These are phyloP conservation scores for Bruguiera parviflora DNA, from an alignment of 345 rosid genomes.

Conservation along the genomic window DNA sequence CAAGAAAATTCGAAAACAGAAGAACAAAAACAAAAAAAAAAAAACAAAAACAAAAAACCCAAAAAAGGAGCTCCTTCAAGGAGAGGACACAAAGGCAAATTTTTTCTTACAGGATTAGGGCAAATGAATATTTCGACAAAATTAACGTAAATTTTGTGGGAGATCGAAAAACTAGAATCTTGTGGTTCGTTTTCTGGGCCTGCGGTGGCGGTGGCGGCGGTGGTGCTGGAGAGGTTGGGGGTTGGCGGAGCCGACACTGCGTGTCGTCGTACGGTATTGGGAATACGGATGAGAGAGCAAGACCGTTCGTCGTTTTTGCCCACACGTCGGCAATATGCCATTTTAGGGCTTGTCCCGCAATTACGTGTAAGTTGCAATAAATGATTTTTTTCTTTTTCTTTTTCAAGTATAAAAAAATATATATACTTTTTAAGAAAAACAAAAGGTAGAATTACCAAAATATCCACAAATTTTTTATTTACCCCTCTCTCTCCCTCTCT, in stretches of 20 bases:
- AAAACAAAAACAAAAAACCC: no score
- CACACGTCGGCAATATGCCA: background rate
- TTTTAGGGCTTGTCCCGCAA: no score
- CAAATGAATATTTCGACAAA: background rate
- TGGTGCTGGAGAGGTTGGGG: background rate
- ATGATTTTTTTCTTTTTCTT: no score
- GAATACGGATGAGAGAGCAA: background rate
- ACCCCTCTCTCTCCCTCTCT: no score
- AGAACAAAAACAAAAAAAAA: background rate
- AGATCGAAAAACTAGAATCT: slow-evolving; percentile 14
- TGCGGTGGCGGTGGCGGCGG: background rate
- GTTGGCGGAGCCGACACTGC: slow-evolving; percentile 8
- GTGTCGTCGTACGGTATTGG: slow-evolving; percentile 7
- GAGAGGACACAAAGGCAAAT: background rate
- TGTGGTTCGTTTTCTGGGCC: no score
- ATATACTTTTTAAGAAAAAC: no score
- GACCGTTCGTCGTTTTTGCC: background rate
- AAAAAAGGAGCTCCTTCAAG: background rate
- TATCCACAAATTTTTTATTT: no score
- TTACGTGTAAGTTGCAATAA: no score
- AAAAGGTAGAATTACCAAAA: no score
- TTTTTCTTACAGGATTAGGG: no score
- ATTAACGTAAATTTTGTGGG: background rate
- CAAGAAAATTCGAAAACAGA: background rate
- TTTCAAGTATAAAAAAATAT: no score